phyloP scores from a whole-genome alignment of 352 stramenopile genomes.

The Pythium phragmiticola region DNA sequence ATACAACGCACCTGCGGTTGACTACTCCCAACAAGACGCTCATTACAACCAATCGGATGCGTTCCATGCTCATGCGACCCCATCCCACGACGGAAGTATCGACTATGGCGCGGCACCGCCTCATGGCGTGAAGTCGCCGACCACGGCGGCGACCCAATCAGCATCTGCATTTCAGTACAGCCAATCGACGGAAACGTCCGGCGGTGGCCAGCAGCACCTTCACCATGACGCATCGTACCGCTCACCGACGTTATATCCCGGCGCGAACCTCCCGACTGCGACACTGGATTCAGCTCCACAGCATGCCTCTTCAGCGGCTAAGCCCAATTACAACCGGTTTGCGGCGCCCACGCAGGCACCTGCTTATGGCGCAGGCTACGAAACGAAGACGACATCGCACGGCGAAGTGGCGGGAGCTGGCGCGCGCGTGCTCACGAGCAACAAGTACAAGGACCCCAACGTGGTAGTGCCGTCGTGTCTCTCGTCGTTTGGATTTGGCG shows the following conservation, averaged over 20 bases:
- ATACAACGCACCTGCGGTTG: neutral
- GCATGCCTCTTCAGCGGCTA: neutral
- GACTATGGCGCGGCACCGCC: neutral
- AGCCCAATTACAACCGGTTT: slow-evolving; percentile 20
- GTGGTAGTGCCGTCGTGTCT: slow-evolving; percentile 72
- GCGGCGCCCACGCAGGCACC: neutral
- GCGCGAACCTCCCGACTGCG: neutral
- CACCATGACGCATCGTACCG: slow-evolving; percentile 18
- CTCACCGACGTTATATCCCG: slow-evolving; percentile 11
- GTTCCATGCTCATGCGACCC: neutral
- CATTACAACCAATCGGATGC: slow-evolving; percentile 3
- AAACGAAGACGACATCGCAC: slow-evolving; percentile 12
- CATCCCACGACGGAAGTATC: neutral
- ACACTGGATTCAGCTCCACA: slow-evolving; percentile 4
- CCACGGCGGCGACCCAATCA: slow-evolving; percentile 3
- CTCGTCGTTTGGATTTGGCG: slow-evolving; percentile 83
- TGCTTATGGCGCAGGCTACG: slow-evolving; percentile 8
- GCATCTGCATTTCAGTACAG: slow-evolving; percentile 1
- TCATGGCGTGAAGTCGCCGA: neutral
- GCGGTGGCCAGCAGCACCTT: neutral
- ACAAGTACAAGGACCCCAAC: slow-evolving; percentile 84
- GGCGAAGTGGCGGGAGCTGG: neutral
- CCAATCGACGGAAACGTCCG: neutral
- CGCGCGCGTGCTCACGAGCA: slow-evolving; percentile 30
- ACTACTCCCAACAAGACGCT: neutral